A percentile compares a stretch with the other conserved stretches of the same genome.
Conservation (phyloP, 139 green algal species). For the Zygnema cylindricum region DNA sequence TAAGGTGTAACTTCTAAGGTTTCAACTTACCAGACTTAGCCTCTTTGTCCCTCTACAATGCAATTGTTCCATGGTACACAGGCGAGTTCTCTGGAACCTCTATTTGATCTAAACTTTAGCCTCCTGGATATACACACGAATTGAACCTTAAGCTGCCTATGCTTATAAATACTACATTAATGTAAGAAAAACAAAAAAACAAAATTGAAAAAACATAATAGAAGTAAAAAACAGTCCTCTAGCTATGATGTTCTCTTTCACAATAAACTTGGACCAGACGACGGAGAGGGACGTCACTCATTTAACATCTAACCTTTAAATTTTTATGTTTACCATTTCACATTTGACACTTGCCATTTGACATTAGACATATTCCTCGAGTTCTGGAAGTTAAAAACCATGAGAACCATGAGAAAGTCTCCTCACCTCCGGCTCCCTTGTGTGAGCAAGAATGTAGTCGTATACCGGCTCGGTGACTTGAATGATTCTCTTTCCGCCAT, state of each 20-base stretch:
- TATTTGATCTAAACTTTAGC: not conserved
- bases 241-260: not conserved
- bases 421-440: slow-evolving; percentile 41
- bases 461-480: slow-evolving; percentile 18
- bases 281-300: too few relatives aligned
- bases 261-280: too few relatives aligned
- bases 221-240: not conserved
- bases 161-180: too few relatives aligned
- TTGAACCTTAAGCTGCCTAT: not conserved
- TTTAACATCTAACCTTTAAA: too few relatives aligned
- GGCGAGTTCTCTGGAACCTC: not conserved
- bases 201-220: not conserved
- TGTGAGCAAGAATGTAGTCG: slow-evolving; percentile 50
- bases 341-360: too few relatives aligned
- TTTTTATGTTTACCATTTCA: too few relatives aligned
- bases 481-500: slow-evolving; percentile 23
- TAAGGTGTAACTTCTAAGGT: not conserved
- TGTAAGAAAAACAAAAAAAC: too few relatives aligned
- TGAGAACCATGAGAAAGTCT: not conserved
- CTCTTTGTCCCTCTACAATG: not conserved
- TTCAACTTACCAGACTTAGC: not conserved
- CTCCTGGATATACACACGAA: not conserved
- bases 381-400: not conserved
- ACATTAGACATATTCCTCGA: not conserved
- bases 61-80: not conserved